Evolutionary conservation across 2,329 filamentous ascomycete species (phyloP), one percentile per base, ranked within the genome.

Genomic region (Aureobasidium sp.): DNA sequence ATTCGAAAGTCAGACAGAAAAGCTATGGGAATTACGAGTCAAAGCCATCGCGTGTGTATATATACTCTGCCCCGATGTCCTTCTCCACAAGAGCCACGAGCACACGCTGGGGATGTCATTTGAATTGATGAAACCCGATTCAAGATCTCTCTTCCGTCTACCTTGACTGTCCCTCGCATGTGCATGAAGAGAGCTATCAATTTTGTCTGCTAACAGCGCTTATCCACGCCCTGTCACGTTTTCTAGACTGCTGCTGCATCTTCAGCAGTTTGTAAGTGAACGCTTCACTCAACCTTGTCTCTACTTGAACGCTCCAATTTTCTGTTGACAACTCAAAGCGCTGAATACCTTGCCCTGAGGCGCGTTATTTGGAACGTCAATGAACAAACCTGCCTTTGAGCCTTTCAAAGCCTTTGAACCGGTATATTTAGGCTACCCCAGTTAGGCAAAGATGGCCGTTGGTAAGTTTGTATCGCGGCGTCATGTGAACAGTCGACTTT

Each of bases 1-100:
- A 37, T n/a, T 29, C 42, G 46, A 34, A 13, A 48, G 34, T 39
- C 55, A 36, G 41, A 57, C 39, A 58, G 42, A 58, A 58, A 48
- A 58, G 55, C 55, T 47, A 48, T 58, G 55, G 55, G 34, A 58
- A 58, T 48, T 47, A 48, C 42, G 55, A 58, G 55, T 58, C 39
- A 58, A 58, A 58, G 41, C 55, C 55, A 47, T 58, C 55, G 48
- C 55, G 55, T 58, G 42, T 58, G 42, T 47, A 58, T 58, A 58
- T 58, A 57, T 57, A 57, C 39, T 57, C 39, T 46, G 34, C 53
- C 36, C 53, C 29, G 39, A 57, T 46, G n/a, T 46, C n/a, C 53
- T 41, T 57, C 53, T 46, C 29, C 29, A 36, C 39, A 34, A 57
- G 39, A 20, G 39, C 41, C 17, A 46, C 27, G 7, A 46, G 5